A percentile compares a stretch with the other conserved stretches of the same genome.
Evolutionary conservation across 73 alveolate genomes (phyloP).

Genomic region (Paramecium tetraurelia): DNA sequence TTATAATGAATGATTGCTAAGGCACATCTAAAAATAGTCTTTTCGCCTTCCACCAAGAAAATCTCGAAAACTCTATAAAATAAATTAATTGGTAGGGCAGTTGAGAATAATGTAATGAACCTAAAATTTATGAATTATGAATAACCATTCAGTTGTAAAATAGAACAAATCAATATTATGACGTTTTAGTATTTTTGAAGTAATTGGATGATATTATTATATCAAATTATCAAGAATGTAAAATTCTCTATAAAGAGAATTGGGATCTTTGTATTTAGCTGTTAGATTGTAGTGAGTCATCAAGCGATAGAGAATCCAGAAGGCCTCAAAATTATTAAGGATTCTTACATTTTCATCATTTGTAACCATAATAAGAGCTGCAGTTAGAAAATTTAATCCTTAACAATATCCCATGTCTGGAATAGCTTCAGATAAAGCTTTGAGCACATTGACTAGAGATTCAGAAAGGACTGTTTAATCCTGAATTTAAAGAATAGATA

Average conservation of each 20-base stretch:
- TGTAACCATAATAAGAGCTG: conserved; percentile 1
- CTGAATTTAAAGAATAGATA: not conserved
- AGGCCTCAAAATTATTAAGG: not conserved
- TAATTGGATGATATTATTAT: not conserved
- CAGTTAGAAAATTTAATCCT: conserved; percentile 28
- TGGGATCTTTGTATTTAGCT: conserved; percentile 27
- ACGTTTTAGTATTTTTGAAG: not conserved
- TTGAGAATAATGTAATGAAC: not conserved
- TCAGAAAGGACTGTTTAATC: not conserved
- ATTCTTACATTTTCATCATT: conserved; percentile 45
- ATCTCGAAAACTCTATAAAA: conserved; percentile 52
- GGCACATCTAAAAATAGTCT: conserved; percentile 37
- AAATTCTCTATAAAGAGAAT: not conserved
- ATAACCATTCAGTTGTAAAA: conserved; percentile 39
- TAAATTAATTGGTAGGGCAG: conserved; percentile 4
- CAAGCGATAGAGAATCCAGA: conserved; percentile 22
- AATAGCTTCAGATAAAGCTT: conserved; percentile 14
- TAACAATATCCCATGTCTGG: conserved; percentile 50
- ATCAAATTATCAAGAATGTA: not conserved
- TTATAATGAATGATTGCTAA: not conserved
- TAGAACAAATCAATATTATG: conserved; percentile 23
- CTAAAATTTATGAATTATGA: not conserved
- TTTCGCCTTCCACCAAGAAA: conserved; percentile 1
- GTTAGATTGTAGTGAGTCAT: conserved; percentile 15
- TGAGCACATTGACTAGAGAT: conserved; percentile 13